Conservation (phyloP, 768 basidiomycete species). For the Rhodotorula kratochvilovae region DNA sequence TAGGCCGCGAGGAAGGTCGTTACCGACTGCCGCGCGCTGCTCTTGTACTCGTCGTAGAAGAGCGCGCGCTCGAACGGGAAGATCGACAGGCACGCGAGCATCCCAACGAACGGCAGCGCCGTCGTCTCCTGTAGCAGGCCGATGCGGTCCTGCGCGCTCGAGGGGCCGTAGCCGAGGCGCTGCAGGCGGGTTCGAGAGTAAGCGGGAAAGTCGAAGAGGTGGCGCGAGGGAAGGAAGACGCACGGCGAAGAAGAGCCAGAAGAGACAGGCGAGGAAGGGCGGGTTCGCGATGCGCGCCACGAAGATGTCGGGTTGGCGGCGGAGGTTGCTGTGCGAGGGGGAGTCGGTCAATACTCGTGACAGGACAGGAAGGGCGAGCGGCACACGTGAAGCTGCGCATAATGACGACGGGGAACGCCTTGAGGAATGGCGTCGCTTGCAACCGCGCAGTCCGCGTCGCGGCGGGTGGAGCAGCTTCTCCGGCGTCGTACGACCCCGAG, state of each 20-base stretch:
- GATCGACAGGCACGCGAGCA: conserved; percentile 49
- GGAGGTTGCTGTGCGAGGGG: conserved; percentile 24
- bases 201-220: too few species aligned
- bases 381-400: conserved; percentile 31
- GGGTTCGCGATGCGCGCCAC: conserved; percentile 37
- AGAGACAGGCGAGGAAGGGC: conserved; percentile 36
- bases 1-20: conserved; percentile 50
- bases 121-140: conserved; percentile 41
- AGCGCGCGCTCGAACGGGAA: conserved; percentile 52
- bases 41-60: conserved; percentile 51
- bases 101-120: conserved; percentile 36
- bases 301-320: conserved; percentile 40
- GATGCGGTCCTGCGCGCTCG: conserved; percentile 33
- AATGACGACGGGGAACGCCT: conserved; percentile 39
- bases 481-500: too few species aligned
- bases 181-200: not conserved
- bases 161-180: conserved; percentile 29
- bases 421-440: conserved; percentile 12
- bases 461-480: not conserved
- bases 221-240: not conserved
- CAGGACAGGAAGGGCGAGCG: too few species aligned
- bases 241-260: conserved; percentile 40
- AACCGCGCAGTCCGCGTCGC: not conserved
- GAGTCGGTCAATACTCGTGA: not conserved
- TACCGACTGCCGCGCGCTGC: conserved; percentile 49